Base-by-base conservation (phyloP, 148 eudicot species). In the Persicaria maculosa region DNA sequence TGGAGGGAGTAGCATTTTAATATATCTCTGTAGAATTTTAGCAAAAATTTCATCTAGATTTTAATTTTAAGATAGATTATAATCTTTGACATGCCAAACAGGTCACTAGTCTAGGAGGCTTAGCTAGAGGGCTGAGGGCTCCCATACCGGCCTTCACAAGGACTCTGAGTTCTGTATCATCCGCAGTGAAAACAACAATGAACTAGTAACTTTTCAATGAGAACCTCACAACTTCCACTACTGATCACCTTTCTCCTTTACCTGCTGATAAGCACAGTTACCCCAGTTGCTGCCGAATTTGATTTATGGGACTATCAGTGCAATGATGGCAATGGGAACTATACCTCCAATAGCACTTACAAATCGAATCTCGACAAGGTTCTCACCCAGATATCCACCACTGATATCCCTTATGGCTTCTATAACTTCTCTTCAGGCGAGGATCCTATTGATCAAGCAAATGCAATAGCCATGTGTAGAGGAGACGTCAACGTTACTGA, bases 341-440 rank as follows among this genome's bases (percentile, higher is more conserved):
- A 58, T 79, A 78, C 73, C 68, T 77, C 81, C 74, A 81, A 78
- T 75, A 79, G 81, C 55, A 75, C 74, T 9, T 79, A 73, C 75
- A 43, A 68, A 74, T 47, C 68, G 9, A 79, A 79, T 65, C 71
- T 79, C 25, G 53, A 82, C 8, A 20, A 45, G 31, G 61, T 72
- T 52, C 75, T 82, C 6, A 73, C 82, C 0, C 14, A 68, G 22
- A 58, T 79, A 1, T 58, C 77, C 14, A 10, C 72, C 67, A 58
- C 73, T 44, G 22, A 57, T 59, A 62, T 83, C 80, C 54, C 74
- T 75, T 64, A 85, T 74, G 91, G 87, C 77, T 77, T 80, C 85
- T 53, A 73, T 80, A 79, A 78, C 74, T 72, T 78, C 71, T 36
- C 79, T 47, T 85, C 86, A 8, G 77, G 84, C 10, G 43, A 76